Base-by-base conservation (phyloP, 768 basidiomycete genomes). In the Auriscalpium vulgare region DNA sequence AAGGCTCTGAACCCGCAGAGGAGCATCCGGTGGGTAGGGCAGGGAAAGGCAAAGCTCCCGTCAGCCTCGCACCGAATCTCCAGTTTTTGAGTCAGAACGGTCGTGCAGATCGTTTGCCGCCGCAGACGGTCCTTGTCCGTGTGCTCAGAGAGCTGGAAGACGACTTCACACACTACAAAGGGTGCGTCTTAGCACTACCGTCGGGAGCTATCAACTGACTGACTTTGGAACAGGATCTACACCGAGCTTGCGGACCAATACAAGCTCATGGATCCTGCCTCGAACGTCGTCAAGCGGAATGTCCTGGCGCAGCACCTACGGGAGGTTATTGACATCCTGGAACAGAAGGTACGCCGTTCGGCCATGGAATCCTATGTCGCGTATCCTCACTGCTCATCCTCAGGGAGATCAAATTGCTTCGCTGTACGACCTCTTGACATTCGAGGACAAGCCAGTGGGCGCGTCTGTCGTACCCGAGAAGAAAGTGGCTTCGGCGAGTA, bases 351-450 rank as follows among this genome's bases (percentile, higher is more conserved):
- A 58, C 56, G 64, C 44, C 35, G 6, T 7, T 53, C 69, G 51
- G 47, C 34, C 1, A 21, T 16, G 48, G 37, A 21, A 55, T 60
- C 43, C 35, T 21, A 37, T 37, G 46, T 56, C 51, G 50, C 34
- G 35, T 23, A 19, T n/a, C 29, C 47, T 21, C 37, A 56, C 50
- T 51, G 19, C 19, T 47, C 59, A 63, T 23, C 60, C 50, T 38
- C 66, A 93, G 91, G 93, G 93, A 21, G 90, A 95, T 72, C 93
- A 95, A 69, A 95, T 97, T 56, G 87, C 92, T n/a, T 82, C 88
- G 0, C 70, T 97, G 23, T 95, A 95, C 69, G 90, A 91, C 63
- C 75, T 93, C 36, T 73, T 97, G 60, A 77, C 75, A 40, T 93
- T 89, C 74, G 80, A 82, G 63, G 87, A 91, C 63, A 87, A 82